Percentiles rank a stretch among this genome's conserved stretches.
Evolutionary conservation across 495 filamentous ascomycete genomes (phyloP).

Genomic region (Penicillium lividum): DNA sequence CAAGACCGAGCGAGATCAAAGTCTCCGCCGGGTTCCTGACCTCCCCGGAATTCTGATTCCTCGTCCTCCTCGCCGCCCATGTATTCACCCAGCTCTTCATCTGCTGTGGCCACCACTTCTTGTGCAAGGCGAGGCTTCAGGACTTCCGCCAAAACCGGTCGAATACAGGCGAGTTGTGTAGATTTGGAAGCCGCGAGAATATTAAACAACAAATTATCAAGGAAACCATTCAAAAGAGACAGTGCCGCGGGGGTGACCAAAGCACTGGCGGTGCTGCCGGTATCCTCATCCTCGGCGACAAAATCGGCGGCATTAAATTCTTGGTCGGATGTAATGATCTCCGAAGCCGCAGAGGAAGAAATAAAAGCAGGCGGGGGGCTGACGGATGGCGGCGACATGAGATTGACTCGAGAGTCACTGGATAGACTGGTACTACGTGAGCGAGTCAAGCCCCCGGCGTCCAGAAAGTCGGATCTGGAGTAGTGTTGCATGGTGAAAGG

Average conservation of each 20-base stretch:
- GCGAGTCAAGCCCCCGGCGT: constrained; percentile 36
- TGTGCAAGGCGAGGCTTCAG: constrained; percentile 85
- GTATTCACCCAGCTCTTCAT: constrained; percentile 88
- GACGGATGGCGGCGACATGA: constrained; percentile 66
- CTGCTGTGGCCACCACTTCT: constrained; percentile 83
- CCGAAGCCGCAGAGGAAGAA: constrained; percentile 81
- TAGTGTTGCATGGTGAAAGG: constrained; percentile 33
- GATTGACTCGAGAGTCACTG: constrained; percentile 45
- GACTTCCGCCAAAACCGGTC: constrained; percentile 82
- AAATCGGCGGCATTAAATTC: constrained; percentile 68
- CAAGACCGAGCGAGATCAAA: constrained; percentile 89
- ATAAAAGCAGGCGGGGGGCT: constrained; percentile 86
- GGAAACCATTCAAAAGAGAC: constrained; percentile 82
- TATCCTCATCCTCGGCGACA: constrained; percentile 63
- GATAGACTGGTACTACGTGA: constrained; percentile 49
- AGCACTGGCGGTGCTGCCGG: constrained; percentile 57
- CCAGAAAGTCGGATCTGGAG: constrained; percentile 40
- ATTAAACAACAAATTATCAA: constrained; percentile 90
- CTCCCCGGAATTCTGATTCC: constrained; percentile 58
- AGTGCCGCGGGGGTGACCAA: constrained; percentile 75
- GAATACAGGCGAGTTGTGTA: constrained; percentile 73
- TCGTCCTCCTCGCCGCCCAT: constrained; percentile 76
- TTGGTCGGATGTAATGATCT: constrained; percentile 88
- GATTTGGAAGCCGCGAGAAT: constrained; percentile 79
- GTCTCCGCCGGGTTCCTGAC: constrained; percentile 52